Percentiles rank a stretch among this genome's conserved stretches.
phyloP scores from a whole-genome alignment of 2,329 filamentous ascomycete species.

The Calonectria multiphialidica region DNA sequence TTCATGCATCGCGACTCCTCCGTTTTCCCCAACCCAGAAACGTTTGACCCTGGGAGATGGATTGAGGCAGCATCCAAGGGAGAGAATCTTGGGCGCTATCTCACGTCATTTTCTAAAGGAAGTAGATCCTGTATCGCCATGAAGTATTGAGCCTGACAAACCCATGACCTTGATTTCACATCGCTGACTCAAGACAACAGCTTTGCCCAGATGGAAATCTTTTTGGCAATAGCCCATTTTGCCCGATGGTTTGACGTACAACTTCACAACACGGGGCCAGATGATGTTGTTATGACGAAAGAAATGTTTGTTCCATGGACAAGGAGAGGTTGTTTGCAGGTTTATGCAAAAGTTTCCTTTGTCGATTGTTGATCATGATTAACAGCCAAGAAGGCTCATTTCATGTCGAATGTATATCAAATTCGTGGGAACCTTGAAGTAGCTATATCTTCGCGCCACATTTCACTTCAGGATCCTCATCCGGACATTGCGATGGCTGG shows the following conservation, averaged over 20 bases:
- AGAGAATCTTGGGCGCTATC: not conserved
- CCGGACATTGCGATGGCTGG: too few species aligned
- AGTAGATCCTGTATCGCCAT: not conserved
- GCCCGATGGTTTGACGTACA: not conserved
- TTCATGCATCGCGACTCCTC: not conserved
- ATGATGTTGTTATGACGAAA: not conserved
- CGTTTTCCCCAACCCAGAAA: not conserved
- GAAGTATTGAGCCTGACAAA: not conserved
- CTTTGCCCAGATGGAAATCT: slow-evolving; percentile 1
- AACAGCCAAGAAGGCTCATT: too few species aligned
- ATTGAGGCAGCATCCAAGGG: not conserved
- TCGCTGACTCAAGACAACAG: not conserved
- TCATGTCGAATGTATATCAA: too few species aligned
- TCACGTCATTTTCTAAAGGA: not conserved
- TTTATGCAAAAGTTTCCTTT: too few species aligned
- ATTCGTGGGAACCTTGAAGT: too few species aligned
- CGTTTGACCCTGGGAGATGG: not conserved
- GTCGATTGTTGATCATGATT: too few species aligned
- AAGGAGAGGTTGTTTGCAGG: not conserved
- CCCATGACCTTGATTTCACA: too few species aligned
- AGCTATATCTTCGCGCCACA: too few species aligned
- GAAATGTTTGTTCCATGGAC: slow-evolving; percentile 1
- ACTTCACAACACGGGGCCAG: not conserved
- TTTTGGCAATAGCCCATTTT: not conserved
- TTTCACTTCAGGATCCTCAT: too few species aligned